Conservation (phyloP, 73 alveolate genomes). For the Effrenium voratum region DNA sequence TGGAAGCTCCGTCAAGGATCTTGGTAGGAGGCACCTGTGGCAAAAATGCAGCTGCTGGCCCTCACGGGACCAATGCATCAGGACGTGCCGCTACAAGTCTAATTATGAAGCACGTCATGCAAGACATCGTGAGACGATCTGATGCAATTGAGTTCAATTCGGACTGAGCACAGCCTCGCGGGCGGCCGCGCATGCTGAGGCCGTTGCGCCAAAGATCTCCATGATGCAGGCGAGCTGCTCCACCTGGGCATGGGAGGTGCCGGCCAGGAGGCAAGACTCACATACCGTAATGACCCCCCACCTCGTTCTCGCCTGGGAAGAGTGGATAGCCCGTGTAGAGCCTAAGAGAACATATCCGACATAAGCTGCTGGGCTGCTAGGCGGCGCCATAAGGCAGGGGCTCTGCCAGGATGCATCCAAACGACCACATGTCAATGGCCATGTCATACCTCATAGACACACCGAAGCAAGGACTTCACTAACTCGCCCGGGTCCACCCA, state of each 20-base stretch:
- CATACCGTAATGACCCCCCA: neutral
- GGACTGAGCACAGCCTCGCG: too few species aligned
- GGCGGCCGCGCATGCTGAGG: too few species aligned
- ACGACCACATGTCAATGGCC: conserved; percentile 97
- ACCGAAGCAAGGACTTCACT: neutral
- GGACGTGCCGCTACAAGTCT: too few species aligned
- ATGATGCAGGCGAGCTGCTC: conserved; percentile 96
- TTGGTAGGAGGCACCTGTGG: conserved; percentile 70
- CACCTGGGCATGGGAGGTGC: too few species aligned
- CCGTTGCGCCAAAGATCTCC: conserved; percentile 95
- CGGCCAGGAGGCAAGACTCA: neutral
- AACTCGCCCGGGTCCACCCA: neutral
- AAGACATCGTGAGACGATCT: too few species aligned
- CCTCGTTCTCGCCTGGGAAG: conserved; percentile 97
- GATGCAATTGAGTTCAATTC: too few species aligned
- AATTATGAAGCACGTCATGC: too few species aligned
- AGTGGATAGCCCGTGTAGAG: conserved; percentile 96
- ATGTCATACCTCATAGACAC: conserved; percentile 87
- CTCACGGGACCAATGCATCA: too few species aligned
- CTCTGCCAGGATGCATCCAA: conserved; percentile 98
- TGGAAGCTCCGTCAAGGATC: conserved; percentile 74
- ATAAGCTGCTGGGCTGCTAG: neutral
- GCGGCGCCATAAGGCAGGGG: conserved; percentile 12
- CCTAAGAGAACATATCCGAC: neutral
- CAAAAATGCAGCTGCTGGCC: too few species aligned